Evolutionary conservation across 441 rosid genomes (phyloP), one percentile per base, ranked within the genome.

Genomic region (Croton laevigatus): DNA sequence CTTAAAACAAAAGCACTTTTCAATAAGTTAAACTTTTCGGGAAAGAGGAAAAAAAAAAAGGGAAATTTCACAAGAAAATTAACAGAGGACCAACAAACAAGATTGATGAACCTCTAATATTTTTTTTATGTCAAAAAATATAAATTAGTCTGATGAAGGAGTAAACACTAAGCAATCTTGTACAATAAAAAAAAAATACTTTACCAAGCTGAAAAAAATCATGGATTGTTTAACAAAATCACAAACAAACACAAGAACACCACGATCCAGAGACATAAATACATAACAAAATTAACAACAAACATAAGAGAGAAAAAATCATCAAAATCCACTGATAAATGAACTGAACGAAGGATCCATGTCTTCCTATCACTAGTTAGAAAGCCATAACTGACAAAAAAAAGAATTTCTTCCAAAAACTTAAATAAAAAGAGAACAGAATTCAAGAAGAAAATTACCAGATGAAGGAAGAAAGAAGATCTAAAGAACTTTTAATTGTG

Each of bases 281-380:
- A 62, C 42, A 70, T 40, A 11, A 37, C 40, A 13, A 23, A 17
- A 48, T 13, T 32, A 49, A 46, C 23, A 55, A 54, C 42, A 32
- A 46, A 49, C 0, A 22, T 59, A 62, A 75, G 67, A 70, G 66
- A 62, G 61, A 80, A 74, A 71, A 58, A 48, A 53, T 13, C 0
- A 51, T 34, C 16, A 37, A 37, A 52, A 20, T 53, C 10, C 49
- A 60, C 10, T 37, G n/a, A 51, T 13, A 51, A 37, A 37, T 40
- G 8, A 46, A 46, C 10, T 17, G 13, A 32, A 69, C 1, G 4
- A 49, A 70, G 22, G 67, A 70, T 70, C 59, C 27, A 48, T 19
- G 19, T 38, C 27, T 38, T 22, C 38, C 16, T 44, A 12, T 6
- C 52, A 11, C 10, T 0, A 14, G 19, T 3, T 8, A 10, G 10